phyloP scores from a whole-genome alignment of 2,329 filamentous ascomycete species.

The Raffaelea arxii region DNA sequence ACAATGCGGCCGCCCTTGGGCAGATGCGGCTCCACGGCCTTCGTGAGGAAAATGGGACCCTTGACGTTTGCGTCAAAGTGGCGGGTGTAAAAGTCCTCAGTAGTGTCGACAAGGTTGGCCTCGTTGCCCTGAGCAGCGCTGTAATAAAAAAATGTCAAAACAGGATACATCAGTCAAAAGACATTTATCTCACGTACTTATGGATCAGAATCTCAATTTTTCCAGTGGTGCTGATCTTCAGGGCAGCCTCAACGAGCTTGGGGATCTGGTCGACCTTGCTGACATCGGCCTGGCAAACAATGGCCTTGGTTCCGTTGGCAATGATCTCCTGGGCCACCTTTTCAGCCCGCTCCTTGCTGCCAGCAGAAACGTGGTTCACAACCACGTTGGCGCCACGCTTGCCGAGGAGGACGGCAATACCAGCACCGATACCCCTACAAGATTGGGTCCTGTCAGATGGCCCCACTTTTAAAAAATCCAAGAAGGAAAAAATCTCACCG shows the following conservation, averaged over 20 bases:
- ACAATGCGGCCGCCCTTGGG: neutral
- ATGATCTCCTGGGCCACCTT: neutral
- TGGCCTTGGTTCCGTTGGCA: neutral
- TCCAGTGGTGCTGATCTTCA: neutral
- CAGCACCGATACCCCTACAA: neutral
- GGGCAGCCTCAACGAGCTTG: neutral
- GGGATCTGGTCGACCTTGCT: neutral
- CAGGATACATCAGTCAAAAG: too few relatives aligned
- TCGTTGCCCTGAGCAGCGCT: neutral
- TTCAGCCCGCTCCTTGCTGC: neutral
- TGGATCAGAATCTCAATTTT: neutral
- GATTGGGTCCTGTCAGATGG: too few relatives aligned
- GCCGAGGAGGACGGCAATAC: neutral
- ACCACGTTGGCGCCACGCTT: neutral
- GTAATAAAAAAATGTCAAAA: neutral
- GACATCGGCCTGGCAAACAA: neutral
- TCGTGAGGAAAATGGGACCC: neutral
- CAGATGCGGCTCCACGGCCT: neutral
- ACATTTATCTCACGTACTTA: neutral
- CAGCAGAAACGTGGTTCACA: neutral
- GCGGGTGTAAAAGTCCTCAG: neutral
- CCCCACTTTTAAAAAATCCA: too few relatives aligned
- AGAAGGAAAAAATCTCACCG: neutral
- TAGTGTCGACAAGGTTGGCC: neutral
- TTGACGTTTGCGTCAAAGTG: neutral